Conservation (phyloP, 2,329 filamentous ascomycete species). For the Amauroascus verrucosus region DNA sequence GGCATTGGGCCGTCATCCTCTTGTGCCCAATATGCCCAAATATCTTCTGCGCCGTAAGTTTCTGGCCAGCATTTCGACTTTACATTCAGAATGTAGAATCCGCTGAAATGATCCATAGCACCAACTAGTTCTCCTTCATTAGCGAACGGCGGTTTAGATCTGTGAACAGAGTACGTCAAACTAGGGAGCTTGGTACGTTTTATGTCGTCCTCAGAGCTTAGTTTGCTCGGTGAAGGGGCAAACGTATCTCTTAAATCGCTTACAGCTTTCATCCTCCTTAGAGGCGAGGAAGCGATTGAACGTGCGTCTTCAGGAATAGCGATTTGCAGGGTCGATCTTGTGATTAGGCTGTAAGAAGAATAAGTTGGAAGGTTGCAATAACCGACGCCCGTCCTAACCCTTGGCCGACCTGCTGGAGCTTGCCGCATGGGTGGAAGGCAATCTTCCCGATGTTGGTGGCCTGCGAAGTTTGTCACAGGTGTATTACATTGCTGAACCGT, state of each 20-base stretch:
- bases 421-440: not conserved
- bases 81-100: slow-evolving; percentile 22
- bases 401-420: not conserved
- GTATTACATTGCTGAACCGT: not conserved
- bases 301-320: not conserved
- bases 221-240: not conserved
- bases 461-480: not conserved
- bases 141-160: not conserved
- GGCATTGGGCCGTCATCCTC: not conserved
- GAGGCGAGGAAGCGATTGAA: not conserved
- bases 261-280: not conserved
- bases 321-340: not conserved
- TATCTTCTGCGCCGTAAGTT: slow-evolving; percentile 19
- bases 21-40: slow-evolving; percentile 15
- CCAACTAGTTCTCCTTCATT: not conserved
- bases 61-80: slow-evolving; percentile 18
- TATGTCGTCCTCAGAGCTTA: not conserved
- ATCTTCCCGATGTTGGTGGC: not conserved
- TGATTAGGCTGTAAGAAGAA: not conserved
- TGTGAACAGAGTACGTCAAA: not conserved
- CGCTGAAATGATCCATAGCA: slow-evolving; percentile 22
- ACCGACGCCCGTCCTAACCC: too few relatives aligned
- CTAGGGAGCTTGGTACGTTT: not conserved
- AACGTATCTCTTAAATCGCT: not conserved
- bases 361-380: not conserved